These are phyloP conservation scores for Gynostemma pentaphyllum DNA, from an alignment of 306 rosid species.

Conservation along the genomic window DNA sequence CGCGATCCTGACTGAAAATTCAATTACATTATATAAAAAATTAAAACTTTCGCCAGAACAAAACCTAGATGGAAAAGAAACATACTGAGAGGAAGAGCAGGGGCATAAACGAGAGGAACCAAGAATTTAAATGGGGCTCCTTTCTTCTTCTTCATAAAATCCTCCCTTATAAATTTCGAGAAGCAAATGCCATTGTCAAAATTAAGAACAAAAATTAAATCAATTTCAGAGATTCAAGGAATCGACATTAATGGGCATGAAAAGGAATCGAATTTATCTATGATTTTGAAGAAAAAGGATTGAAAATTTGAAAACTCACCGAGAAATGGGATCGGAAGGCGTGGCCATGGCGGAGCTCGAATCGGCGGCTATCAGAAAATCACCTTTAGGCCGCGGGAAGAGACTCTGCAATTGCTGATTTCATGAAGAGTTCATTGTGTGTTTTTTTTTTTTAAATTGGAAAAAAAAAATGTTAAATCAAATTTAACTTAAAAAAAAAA, in stretches of 20 bases:
- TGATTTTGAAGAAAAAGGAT: background rate
- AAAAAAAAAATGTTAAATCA: too few relatives aligned
- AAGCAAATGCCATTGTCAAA: too few relatives aligned
- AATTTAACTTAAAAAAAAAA: too few relatives aligned
- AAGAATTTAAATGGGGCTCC: slow-evolving; percentile 69
- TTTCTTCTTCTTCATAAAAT: slow-evolving; percentile 40
- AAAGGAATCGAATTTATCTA: background rate
- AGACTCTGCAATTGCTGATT: too few relatives aligned
- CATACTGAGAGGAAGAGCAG: slow-evolving; percentile 84
- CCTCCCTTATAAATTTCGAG: slow-evolving; percentile 55
- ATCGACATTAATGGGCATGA: background rate
- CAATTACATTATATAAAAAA: slow-evolving; percentile 11
- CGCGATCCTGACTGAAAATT: slow-evolving; percentile 56
- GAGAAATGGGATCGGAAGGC: slow-evolving; percentile 34
- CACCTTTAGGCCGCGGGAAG: background rate
- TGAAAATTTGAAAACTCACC: slow-evolving; percentile 25
- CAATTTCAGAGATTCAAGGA: background rate
- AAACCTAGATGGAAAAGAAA: slow-evolving; percentile 8
- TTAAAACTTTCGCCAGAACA: background rate
- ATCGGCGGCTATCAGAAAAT: background rate
- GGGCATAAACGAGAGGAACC: slow-evolving; percentile 82
- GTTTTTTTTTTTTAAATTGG: too few relatives aligned
- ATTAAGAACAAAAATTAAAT: background rate
- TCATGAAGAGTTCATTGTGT: too few relatives aligned
- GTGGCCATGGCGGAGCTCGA: slow-evolving; percentile 38